phyloP scores from a whole-genome alignment of 371 early-diverging fungal genomes.

The Apophysomyces variabilis region DNA sequence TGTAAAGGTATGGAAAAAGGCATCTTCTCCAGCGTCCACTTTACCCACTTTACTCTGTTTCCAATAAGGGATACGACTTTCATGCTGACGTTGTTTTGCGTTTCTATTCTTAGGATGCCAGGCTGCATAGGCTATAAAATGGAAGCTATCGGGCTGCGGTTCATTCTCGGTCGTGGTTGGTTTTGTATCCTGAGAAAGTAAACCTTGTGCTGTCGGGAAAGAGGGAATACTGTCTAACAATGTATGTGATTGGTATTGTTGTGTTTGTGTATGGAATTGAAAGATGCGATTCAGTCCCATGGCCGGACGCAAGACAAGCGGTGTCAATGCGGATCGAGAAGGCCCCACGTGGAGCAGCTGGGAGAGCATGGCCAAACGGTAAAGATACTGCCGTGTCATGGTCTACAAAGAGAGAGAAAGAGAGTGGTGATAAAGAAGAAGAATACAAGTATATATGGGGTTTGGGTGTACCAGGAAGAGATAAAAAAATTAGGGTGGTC shows the following conservation, averaged over 20 bases:
- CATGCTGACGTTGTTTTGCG: conserved; percentile 27
- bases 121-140: conserved; percentile 50
- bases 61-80: conserved; percentile 49
- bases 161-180: conserved; percentile 6
- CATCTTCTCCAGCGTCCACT: conserved; percentile 77
- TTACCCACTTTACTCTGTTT: conserved; percentile 55
- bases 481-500: too few species aligned
- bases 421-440: too few species aligned
- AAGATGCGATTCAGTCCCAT: conserved; percentile 20
- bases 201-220: background rate
- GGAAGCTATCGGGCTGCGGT: conserved; percentile 20
- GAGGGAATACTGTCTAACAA: conserved; percentile 4
- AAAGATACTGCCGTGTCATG: conserved; percentile 30
- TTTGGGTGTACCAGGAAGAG: too few species aligned
- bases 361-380: conserved; percentile 25
- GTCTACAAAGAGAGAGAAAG: background rate
- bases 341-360: conserved; percentile 19
- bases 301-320: conserved; percentile 21
- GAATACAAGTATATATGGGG: too few species aligned
- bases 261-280: conserved; percentile 3
- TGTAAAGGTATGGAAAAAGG: conserved; percentile 67
- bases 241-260: conserved; percentile 6
- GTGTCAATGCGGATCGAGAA: conserved; percentile 1
- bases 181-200: background rate
- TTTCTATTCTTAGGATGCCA: conserved; percentile 55